Evolutionary conservation across 2,329 filamentous ascomycete genomes (phyloP), one percentile per base, ranked within the genome.

Genomic region (Fusarium chlamydosporum): DNA sequence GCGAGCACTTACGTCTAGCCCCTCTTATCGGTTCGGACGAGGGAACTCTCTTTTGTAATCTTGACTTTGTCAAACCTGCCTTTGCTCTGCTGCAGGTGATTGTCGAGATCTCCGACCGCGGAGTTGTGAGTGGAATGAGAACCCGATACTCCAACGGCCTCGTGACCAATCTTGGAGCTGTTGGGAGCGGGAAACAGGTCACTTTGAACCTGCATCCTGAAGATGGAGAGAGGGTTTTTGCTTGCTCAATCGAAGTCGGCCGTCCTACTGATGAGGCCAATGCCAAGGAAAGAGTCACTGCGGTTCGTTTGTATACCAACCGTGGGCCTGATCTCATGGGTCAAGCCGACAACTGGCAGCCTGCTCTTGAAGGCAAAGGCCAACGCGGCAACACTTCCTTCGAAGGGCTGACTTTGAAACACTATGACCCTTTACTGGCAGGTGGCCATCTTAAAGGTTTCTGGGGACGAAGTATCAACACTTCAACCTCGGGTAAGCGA

Each of bases 391-490:
- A 46, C 5, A 46, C 26, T 4, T 31, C 33, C 6, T 57, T 57
- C 6, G 46, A 57, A 6, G 29, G 29, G 2, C 6, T 42, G 16
- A 29, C 31, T 1, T 1, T 57, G 15, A 23, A 12, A 3, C 55
- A 53, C 15, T 57, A 29, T 8, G 55, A 57, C 7, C 55, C 55
- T 2, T 8, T 57, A 6, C 16, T 57, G 1, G 31, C 26, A 2
- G 29, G 29, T 29, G 46, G 37, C 2, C 55, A 57, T 5, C n/a
- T 57, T 23, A 57, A 53, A 2, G 46, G 55, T 2, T 53, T 57
- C 37, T 57, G 55, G 55, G 55, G 46, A 23, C 23, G 35, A 23
- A 52, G 48, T 15, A 16, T 54, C 7, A 54, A 54, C n/a, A 52
- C 35, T 31, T 40, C 48, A 8, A 52, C 27, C n/a, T 23, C 35